These are phyloP conservation scores for Candolleomyces aberdarensis DNA, from an alignment of 768 basidiomycete genomes.

Conservation along the genomic window DNA sequence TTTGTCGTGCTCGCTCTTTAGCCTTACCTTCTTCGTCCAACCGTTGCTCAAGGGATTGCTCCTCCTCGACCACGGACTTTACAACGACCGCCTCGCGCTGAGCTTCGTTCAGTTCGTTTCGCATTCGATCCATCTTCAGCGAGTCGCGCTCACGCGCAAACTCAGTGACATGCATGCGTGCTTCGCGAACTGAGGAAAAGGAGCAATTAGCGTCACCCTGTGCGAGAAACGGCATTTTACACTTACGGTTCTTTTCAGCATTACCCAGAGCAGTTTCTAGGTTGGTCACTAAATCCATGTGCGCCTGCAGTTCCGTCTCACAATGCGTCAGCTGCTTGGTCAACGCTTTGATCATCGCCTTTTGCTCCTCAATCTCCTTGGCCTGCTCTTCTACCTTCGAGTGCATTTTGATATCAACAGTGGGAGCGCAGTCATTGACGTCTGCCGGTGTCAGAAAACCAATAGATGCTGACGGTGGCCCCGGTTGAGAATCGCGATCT, in stretches of 20 bases:
- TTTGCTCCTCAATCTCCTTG: constrained; percentile 79
- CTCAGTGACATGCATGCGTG: constrained; percentile 91
- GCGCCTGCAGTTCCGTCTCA: constrained; percentile 85
- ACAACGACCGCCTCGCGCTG: constrained; percentile 36
- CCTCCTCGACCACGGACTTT: constrained; percentile 81
- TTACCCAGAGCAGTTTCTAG: constrained; percentile 86
- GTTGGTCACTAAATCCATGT: constrained; percentile 85
- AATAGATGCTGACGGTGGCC: constrained; percentile 66
- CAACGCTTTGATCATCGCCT: constrained; percentile 88
- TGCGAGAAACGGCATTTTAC: background rate
- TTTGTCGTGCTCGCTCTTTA: constrained; percentile 86
- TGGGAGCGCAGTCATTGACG: constrained; percentile 33
- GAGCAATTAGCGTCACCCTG: constrained; percentile 5
- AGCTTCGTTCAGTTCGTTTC: constrained; percentile 35
- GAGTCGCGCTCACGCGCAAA: constrained; percentile 73
- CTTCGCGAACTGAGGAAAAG: constrained; percentile 70
- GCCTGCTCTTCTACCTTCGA: constrained; percentile 69
- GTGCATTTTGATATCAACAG: constrained; percentile 52
- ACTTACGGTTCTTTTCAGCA: constrained; percentile 89
- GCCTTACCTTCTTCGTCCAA: constrained; percentile 84
- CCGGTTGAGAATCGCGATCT: constrained; percentile 63
- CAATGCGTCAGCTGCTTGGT: constrained; percentile 92
- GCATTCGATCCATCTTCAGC: constrained; percentile 52
- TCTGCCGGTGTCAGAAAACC: constrained; percentile 39
- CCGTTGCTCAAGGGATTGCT: constrained; percentile 77